A percentile compares a stretch with the other conserved stretches of the same genome.
phyloP scores from a whole-genome alignment of 169 alveolate genomes.

The Cryptosporidium ubiquitum region DNA sequence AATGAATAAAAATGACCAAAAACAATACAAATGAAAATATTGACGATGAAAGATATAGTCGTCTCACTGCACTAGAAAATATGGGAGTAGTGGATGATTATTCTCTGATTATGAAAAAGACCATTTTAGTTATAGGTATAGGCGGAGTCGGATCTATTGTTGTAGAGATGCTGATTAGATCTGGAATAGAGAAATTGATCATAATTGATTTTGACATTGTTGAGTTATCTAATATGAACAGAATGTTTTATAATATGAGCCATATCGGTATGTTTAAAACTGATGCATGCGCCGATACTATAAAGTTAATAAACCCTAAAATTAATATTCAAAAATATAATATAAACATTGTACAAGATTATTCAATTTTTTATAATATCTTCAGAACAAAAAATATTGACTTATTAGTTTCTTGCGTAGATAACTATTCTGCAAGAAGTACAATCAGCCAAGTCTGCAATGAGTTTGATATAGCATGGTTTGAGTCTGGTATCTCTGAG shows the following conservation, averaged over 20 bases:
- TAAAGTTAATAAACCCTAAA: conserved; percentile 91
- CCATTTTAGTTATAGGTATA: conserved; percentile 92
- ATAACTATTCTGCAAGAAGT: conserved; percentile 96
- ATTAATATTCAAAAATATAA: conserved; percentile 90
- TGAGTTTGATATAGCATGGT: conserved; percentile 92
- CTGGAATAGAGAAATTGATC: conserved; percentile 94
- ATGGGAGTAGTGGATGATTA: conserved; percentile 95
- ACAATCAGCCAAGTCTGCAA: conserved; percentile 94
- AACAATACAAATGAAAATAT: not conserved
- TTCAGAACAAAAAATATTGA: conserved; percentile 84
- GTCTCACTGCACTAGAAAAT: conserved; percentile 92
- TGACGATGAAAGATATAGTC: conserved; percentile 85
- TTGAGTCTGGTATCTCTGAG: conserved; percentile 96
- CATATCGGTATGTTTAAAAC: conserved; percentile 93
- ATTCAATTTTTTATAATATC: conserved; percentile 85
- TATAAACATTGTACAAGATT: conserved; percentile 87
- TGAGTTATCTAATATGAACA: conserved; percentile 95
- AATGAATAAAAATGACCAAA: not conserved
- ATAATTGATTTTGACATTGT: conserved; percentile 94
- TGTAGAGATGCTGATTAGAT: conserved; percentile 95
- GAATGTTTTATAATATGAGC: conserved; percentile 92
- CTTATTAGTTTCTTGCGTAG: conserved; percentile 94
- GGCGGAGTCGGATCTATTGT: conserved; percentile 97
- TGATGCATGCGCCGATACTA: conserved; percentile 85
- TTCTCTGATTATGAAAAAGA: conserved; percentile 83